Base-by-base conservation (phyloP, 192 early-diverging fungal genomes). In the Geosiphon pyriformis region DNA sequence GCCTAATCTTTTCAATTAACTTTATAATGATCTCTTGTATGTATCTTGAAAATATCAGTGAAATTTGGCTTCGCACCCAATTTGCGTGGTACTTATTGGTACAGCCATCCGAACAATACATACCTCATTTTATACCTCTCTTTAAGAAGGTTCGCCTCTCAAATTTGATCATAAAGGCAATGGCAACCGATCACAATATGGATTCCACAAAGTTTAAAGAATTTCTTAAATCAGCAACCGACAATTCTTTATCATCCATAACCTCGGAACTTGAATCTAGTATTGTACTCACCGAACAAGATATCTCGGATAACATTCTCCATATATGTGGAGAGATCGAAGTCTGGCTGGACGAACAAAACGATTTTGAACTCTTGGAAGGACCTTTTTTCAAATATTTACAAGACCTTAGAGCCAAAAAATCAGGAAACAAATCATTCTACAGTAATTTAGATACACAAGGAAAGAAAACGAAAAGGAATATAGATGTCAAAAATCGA, bases 51-150 rank as follows among this genome's bases (percentile, higher is more conserved):
- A 46, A 46, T 10, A 46, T 46, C 23, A 68, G 71, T 18, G 71
- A 72, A 47, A 68, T 72, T 32, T 72, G 71, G 71, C 10, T 72
- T 10, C 65, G 62, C 2, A 72, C 71, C 7, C 71, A 72, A 29
- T 72, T 58, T 32, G 60, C 31, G 2, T 72, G 57, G 35, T 72
- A 72, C 29, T 68, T 68, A 37, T 37, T 72, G 0, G 23, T 58
- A n/a, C 53, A 59, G 4, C 59, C 71, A 29, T n/a, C 66, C 0
- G 20, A 37, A 11, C 35, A 60, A 10, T 72, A 72, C 35, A 31
- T 49, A 42, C 51, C 48, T 8, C 50, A 50, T 18, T 72, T 65
- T 61, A 46, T 34, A 23, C 65, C 71, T 23, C 22, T 65, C 4
- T 72, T 68, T 37, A 57, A 50, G 22, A 65, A 53, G 55, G 35